A percentile compares a stretch with the other conserved stretches of the same genome.
Conservation (phyloP, 176 grass and related monocot genomes). For the Paspalum notatum region DNA sequence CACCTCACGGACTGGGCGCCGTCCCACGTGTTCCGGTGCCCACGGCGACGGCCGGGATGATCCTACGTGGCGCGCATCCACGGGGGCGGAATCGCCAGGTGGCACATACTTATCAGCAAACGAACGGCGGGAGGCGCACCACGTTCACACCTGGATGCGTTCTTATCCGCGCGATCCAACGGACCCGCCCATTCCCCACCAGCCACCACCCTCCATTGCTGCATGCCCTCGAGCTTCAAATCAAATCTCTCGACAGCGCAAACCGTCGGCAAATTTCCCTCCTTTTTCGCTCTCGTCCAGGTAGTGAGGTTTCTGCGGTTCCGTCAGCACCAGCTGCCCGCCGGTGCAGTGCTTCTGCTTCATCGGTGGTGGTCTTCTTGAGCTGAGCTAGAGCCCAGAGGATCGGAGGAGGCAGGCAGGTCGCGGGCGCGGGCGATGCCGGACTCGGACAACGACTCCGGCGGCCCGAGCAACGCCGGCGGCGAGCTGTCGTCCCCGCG, state of each 20-base stretch:
- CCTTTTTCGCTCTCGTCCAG: not conserved
- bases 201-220: not conserved
- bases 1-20: not conserved
- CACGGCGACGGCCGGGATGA: slow-evolving; percentile 30
- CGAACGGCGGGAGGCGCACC: slow-evolving; percentile 37
- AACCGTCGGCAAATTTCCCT: not conserved
- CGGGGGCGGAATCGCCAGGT: slow-evolving; percentile 7
- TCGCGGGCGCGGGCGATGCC: slow-evolving; percentile 39
- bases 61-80: slow-evolving; percentile 42
- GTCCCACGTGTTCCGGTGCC: slow-evolving; percentile 40
- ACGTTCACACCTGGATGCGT: slow-evolving; percentile 50
- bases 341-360: slow-evolving; percentile 9
- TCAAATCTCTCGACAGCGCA: slow-evolving; percentile 10
- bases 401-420: not conserved
- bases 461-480: slow-evolving; percentile 58
- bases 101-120: slow-evolving; percentile 59
- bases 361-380: not conserved
- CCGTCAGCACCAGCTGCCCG: not conserved
- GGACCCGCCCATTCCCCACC: slow-evolving; percentile 47
- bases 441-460: slow-evolving; percentile 93
- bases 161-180: slow-evolving; percentile 74
- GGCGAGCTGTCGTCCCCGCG: slow-evolving; percentile 59
- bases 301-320: slow-evolving; percentile 7
- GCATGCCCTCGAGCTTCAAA: not conserved
- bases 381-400: slow-evolving; percentile 27